A percentile compares a stretch with the other conserved stretches of the same genome.
phyloP scores from a whole-genome alignment of 352 stramenopile genomes.

The Phytophthora pluvialis region DNA sequence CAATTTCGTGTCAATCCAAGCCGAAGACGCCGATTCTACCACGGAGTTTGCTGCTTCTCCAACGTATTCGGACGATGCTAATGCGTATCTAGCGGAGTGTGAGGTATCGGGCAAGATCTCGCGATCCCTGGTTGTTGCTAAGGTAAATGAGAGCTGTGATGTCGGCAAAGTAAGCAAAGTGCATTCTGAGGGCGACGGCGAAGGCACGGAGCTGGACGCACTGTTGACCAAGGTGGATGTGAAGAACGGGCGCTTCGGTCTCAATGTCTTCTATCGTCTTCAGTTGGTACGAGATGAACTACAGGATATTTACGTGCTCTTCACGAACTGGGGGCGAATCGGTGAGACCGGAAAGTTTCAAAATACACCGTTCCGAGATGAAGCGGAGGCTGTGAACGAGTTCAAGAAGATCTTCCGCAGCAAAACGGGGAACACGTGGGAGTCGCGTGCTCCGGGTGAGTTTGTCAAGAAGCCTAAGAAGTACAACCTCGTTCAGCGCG shows the following conservation, averaged over 20 bases:
- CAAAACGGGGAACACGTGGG: constrained; percentile 82
- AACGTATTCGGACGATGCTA: constrained; percentile 56
- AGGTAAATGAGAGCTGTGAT: constrained; percentile 64
- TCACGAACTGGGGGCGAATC: constrained; percentile 85
- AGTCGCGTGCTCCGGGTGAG: constrained; percentile 33
- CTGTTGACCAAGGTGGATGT: constrained; percentile 82
- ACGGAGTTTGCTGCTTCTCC: constrained; percentile 41
- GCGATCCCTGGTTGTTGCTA: constrained; percentile 45
- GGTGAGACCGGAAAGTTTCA: constrained; percentile 80
- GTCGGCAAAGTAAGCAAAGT: constrained; percentile 64
- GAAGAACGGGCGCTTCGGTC: constrained; percentile 66
- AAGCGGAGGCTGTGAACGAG: constrained; percentile 59
- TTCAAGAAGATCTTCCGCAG: constrained; percentile 85
- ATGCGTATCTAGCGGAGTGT: constrained; percentile 55
- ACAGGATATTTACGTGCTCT: constrained; percentile 74
- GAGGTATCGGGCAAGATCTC: constrained; percentile 64
- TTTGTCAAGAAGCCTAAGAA: constrained; percentile 73
- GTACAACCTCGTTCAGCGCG: constrained; percentile 78
- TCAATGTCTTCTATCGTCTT: constrained; percentile 82
- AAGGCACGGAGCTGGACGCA: constrained; percentile 56
- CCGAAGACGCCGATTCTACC: constrained; percentile 23
- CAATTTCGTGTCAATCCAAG: constrained; percentile 16
- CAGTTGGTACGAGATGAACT: constrained; percentile 77
- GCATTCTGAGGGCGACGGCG: constrained; percentile 29
- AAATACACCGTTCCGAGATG: constrained; percentile 72